phyloP scores from a whole-genome alignment of 768 basidiomycete species.

The Collybia sp. region DNA sequence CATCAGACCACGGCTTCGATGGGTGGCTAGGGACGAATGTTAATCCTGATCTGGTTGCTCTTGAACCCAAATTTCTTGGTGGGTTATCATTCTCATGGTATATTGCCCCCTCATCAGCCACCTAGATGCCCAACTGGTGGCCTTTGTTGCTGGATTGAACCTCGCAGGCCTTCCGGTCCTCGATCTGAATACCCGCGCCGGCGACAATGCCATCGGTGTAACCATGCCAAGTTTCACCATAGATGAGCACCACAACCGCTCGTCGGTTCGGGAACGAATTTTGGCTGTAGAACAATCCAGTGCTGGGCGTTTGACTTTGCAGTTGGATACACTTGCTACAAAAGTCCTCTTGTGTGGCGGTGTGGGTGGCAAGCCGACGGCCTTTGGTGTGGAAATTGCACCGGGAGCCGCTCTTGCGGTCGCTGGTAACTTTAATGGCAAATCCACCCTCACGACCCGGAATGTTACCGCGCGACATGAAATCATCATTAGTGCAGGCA shows the following conservation, averaged over 20 bases:
- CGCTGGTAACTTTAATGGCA: slow-evolving; percentile 20
- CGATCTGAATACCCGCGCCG: slow-evolving; percentile 18
- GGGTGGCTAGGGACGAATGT: slow-evolving; percentile 25
- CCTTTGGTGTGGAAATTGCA: slow-evolving; percentile 20
- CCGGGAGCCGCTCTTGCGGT: slow-evolving; percentile 19
- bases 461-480: slow-evolving; percentile 18
- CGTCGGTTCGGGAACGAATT: slow-evolving; percentile 19
- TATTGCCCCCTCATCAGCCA: not conserved
- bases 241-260: slow-evolving; percentile 18
- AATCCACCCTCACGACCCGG: slow-evolving; percentile 6
- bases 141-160: slow-evolving; percentile 11
- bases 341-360: slow-evolving; percentile 17
- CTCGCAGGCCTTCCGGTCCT: slow-evolving; percentile 10
- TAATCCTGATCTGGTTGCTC: slow-evolving; percentile 13
- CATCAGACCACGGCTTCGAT: slow-evolving; percentile 23
- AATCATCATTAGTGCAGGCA: slow-evolving; percentile 22
- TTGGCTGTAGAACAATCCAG: slow-evolving; percentile 8
- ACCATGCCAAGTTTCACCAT: slow-evolving; percentile 15
- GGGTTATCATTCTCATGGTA: not conserved
- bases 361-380: slow-evolving; percentile 6
- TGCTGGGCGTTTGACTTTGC: slow-evolving; percentile 11
- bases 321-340: slow-evolving; percentile 20
- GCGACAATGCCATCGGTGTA: slow-evolving; percentile 14
- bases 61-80: slow-evolving; percentile 19
- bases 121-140: slow-evolving; percentile 19